Evolutionary conservation across 164 flowering plant genomes (phyloP).

Genomic region (Piper longum): DNA sequence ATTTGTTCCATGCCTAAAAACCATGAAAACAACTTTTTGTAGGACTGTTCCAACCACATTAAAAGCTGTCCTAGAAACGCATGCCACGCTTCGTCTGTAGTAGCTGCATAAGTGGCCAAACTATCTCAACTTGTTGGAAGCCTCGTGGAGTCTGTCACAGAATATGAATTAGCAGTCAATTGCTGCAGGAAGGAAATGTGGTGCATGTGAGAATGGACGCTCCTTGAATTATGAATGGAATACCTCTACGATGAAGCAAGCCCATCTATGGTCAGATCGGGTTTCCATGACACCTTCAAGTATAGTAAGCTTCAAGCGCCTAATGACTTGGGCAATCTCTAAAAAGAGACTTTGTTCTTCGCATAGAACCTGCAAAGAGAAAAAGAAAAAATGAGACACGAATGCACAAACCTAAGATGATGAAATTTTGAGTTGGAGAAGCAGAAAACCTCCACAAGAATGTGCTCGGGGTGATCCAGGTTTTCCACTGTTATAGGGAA

Average conservation of each 20-base stretch:
- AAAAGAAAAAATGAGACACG: neutral
- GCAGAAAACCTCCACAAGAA: slow-evolving; percentile 22
- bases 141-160: slow-evolving; percentile 39
- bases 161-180: neutral
- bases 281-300: slow-evolving; percentile 54
- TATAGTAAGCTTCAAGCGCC: slow-evolving; percentile 43
- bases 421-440: neutral
- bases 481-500: slow-evolving; percentile 17
- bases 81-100: slow-evolving; percentile 15
- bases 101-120: slow-evolving; percentile 76
- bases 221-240: too few species aligned
- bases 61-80: neutral
- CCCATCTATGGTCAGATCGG: slow-evolving; percentile 37
- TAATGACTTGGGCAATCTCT: slow-evolving; percentile 71
- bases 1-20: too few species aligned
- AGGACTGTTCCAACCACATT: too few species aligned
- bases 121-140: slow-evolving; percentile 60
- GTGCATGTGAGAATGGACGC: neutral
- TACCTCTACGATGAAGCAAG: slow-evolving; percentile 77
- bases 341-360: slow-evolving; percentile 49
- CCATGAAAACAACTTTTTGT: too few species aligned
- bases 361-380: slow-evolving; percentile 50
- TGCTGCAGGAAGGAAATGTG: neutral
- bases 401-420: neutral
- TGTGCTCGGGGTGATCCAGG: slow-evolving; percentile 20